Conservation (phyloP, 1,284 basidiomycete genomes). For the Tylopilus sp. region DNA sequence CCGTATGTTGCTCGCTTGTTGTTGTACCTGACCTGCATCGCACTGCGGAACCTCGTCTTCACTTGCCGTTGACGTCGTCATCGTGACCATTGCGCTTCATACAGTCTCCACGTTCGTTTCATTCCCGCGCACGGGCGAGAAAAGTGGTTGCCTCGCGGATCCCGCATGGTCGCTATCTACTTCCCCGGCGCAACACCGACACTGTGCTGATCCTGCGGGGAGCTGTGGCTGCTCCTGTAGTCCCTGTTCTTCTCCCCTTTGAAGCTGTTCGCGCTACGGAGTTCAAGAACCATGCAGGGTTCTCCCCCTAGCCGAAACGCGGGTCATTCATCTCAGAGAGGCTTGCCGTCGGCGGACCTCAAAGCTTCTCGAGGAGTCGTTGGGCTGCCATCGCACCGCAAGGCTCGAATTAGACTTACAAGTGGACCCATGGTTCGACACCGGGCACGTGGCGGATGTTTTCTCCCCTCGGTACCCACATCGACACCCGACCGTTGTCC, state of each 20-base stretch:
- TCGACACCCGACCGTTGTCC: slow-evolving; percentile 11
- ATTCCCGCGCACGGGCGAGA: slow-evolving; percentile 27
- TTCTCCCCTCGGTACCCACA: slow-evolving; percentile 17
- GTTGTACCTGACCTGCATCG: slow-evolving; percentile 24
- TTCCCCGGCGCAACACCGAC: slow-evolving; percentile 23
- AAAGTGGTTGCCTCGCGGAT: slow-evolving; percentile 26
- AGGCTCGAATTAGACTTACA: not conserved
- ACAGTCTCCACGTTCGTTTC: slow-evolving; percentile 24
- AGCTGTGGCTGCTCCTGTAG: slow-evolving; percentile 16
- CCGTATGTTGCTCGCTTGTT: slow-evolving; percentile 12
- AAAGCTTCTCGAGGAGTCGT: not conserved
- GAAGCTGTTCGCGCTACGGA: slow-evolving; percentile 17
- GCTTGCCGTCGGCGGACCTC: not conserved
- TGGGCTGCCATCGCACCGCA: slow-evolving; percentile 1
- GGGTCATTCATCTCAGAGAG: not conserved
- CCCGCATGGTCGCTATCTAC: slow-evolving; percentile 25
- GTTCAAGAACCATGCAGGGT: slow-evolving; percentile 1
- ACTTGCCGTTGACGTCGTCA: slow-evolving; percentile 21
- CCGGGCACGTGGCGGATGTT: slow-evolving; percentile 1
- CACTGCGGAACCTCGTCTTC: slow-evolving; percentile 10
- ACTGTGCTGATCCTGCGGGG: slow-evolving; percentile 7
- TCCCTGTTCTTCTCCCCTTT: slow-evolving; percentile 3
- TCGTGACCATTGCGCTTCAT: slow-evolving; percentile 18
- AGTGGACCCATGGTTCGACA: slow-evolving; percentile 4
- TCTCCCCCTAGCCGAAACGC: not conserved